Conservation (phyloP, 495 filamentous ascomycete genomes). For the Penicillium longicatenatum region DNA sequence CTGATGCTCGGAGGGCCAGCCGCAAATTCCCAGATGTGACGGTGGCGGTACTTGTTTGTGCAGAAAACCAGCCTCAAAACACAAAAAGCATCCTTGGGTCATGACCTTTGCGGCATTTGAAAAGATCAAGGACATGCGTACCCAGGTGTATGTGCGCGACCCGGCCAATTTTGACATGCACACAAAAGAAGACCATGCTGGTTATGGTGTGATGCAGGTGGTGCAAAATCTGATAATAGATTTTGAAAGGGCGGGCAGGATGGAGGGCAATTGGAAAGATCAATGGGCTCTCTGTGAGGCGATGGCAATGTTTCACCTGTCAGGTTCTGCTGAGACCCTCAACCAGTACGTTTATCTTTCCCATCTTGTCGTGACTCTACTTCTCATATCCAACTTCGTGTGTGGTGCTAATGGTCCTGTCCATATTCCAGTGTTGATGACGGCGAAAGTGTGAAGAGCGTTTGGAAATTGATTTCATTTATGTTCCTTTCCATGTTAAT, state of each 20-base stretch:
- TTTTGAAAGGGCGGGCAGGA: slow-evolving; percentile 28
- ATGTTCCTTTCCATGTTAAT: slow-evolving; percentile 37
- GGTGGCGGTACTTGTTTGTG: background rate
- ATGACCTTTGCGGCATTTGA: background rate
- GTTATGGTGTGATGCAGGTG: slow-evolving; percentile 41
- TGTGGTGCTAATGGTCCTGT: slow-evolving; percentile 4
- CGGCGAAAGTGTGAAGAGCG: slow-evolving; percentile 14
- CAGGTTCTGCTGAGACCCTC: slow-evolving; percentile 1
- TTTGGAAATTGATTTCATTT: slow-evolving; percentile 21
- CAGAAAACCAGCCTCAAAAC: background rate
- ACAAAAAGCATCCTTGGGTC: background rate
- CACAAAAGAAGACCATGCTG: slow-evolving; percentile 40
- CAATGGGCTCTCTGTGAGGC: slow-evolving; percentile 40
- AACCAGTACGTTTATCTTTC: background rate
- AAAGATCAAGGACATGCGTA: background rate
- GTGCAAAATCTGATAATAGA: slow-evolving; percentile 44
- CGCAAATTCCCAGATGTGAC: background rate
- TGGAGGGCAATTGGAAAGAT: slow-evolving; percentile 29
- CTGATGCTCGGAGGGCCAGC: background rate
- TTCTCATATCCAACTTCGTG: slow-evolving; percentile 12
- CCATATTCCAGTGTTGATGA: slow-evolving; percentile 27
- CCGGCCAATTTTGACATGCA: slow-evolving; percentile 44
- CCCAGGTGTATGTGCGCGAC: background rate
- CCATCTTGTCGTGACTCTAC: background rate
- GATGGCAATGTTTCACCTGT: slow-evolving; percentile 16